Evolutionary conservation across 306 rosid species (phyloP).

Genomic region (Trichosanthes truncata): DNA sequence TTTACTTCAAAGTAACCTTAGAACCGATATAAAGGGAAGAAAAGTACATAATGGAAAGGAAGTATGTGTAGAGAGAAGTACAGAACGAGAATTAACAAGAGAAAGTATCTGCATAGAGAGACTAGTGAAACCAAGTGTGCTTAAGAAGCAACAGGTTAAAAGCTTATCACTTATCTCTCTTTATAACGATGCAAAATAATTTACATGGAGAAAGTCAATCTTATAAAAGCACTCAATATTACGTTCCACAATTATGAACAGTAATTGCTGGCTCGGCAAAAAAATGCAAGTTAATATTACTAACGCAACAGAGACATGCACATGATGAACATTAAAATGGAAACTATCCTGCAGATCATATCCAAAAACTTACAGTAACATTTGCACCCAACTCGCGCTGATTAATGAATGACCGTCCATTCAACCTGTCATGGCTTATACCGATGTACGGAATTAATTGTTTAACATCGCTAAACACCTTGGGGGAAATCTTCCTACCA

Average conservation of each 20-base stretch:
- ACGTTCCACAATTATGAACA: background rate
- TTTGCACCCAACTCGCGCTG: slow-evolving; percentile 52
- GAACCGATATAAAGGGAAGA: background rate
- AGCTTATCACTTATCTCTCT: background rate
- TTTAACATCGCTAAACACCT: slow-evolving; percentile 57
- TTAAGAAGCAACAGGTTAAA: background rate
- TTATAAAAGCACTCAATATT: background rate
- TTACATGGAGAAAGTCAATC: background rate
- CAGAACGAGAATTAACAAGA: background rate
- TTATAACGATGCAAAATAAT: background rate
- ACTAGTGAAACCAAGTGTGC: background rate
- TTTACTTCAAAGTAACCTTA: background rate
- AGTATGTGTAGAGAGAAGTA: background rate
- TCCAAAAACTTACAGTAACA: slow-evolving; percentile 72
- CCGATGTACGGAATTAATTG: slow-evolving; percentile 74
- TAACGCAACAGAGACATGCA: background rate
- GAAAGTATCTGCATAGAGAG: background rate
- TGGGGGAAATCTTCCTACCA: slow-evolving; percentile 57
- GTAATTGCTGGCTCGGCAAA: background rate
- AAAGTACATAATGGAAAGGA: background rate
- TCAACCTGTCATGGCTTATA: slow-evolving; percentile 73
- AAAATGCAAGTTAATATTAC: background rate
- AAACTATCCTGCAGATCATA: background rate
- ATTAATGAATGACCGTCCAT: slow-evolving; percentile 71
- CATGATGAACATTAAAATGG: background rate